phyloP scores from a whole-genome alignment of 2,329 filamentous ascomycete species.

The Fusarium floridanum region DNA sequence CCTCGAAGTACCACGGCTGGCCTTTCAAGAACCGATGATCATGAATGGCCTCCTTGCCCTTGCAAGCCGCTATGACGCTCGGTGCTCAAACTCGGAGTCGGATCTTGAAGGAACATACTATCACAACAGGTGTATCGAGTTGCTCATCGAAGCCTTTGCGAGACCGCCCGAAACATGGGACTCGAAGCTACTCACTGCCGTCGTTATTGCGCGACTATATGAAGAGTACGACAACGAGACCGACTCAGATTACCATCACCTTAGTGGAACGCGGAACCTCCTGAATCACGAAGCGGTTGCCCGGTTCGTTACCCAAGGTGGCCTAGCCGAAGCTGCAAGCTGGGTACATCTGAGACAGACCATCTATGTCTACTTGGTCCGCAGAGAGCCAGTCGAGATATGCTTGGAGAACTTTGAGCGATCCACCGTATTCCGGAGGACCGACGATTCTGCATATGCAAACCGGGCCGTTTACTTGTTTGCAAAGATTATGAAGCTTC shows the following conservation, averaged over 20 bases:
- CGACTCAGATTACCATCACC: not conserved
- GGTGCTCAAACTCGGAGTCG: not conserved
- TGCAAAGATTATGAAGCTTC: conserved; percentile 1
- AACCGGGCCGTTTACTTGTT: not conserved
- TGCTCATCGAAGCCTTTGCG: not conserved
- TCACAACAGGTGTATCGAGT: not conserved
- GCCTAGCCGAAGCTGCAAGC: not conserved
- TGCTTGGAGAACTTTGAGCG: not conserved
- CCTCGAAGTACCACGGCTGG: not conserved
- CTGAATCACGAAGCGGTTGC: not conserved
- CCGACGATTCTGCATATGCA: not conserved
- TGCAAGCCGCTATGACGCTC: not conserved
- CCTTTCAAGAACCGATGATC: not conserved
- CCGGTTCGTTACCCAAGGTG: not conserved
- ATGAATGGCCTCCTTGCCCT: not conserved
- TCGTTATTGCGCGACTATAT: not conserved
- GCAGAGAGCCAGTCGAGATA: not conserved
- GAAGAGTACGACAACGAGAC: not conserved
- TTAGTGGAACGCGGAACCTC: not conserved
- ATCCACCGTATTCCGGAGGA: not conserved
- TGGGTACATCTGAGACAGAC: not conserved
- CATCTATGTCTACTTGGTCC: not conserved
- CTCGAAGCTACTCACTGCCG: not conserved
- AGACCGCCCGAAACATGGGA: not conserved
- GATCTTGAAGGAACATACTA: not conserved